Conservation (phyloP, 306 rosid species). For the Ceratonia siliqua region DNA sequence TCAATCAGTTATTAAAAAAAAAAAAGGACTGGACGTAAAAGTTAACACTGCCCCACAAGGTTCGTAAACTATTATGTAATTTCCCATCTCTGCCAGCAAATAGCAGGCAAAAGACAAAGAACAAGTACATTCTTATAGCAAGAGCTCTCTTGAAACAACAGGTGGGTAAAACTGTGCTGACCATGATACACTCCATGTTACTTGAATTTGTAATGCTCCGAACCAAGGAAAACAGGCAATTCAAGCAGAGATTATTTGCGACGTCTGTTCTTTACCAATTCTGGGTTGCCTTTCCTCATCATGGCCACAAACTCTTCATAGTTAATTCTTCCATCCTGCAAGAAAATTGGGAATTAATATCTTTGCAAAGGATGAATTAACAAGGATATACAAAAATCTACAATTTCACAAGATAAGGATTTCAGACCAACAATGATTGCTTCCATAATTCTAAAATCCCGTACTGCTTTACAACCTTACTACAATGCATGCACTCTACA, state of each 20-base stretch:
- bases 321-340: slow-evolving; percentile 90
- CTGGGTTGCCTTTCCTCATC: slow-evolving; percentile 97
- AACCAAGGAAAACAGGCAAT: slow-evolving; percentile 13
- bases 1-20: neutral
- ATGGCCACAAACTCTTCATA: slow-evolving; percentile 89
- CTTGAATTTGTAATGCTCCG: neutral
- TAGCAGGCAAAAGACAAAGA: neutral
- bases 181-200: neutral
- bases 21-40: neutral
- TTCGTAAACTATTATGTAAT: neutral
- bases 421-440: neutral
- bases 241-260: slow-evolving; percentile 48
- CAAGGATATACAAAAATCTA: neutral
- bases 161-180: neutral
- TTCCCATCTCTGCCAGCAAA: neutral
- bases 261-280: slow-evolving; percentile 54
- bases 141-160: neutral
- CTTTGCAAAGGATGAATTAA: neutral
- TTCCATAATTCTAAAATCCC: neutral
- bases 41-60: neutral
- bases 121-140: neutral
- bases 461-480: neutral
- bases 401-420: neutral
- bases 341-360: slow-evolving; percentile 23
- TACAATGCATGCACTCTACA: neutral